Percentiles rank a stretch among this genome's conserved stretches.
Evolutionary conservation across 2,329 filamentous ascomycete species (phyloP).

Genomic region (Pseudocercospora macadamiae): DNA sequence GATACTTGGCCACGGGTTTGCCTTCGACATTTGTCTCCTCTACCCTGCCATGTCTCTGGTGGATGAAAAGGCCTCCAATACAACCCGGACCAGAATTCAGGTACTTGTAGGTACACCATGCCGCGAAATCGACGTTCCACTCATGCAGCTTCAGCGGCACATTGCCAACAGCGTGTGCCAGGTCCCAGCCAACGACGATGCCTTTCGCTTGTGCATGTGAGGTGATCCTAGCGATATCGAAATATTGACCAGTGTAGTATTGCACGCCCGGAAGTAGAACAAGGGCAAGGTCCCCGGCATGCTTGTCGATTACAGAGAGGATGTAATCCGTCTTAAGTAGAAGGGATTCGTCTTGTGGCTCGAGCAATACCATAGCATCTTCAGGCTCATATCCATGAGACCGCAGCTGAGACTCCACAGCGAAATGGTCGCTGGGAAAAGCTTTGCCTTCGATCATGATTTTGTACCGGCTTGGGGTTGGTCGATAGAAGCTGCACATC

Average conservation of each 20-base stretch:
- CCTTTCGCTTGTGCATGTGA: conserved; percentile 71
- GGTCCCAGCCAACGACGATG: conserved; percentile 81
- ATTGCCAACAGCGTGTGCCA: conserved; percentile 85
- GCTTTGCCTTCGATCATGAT: conserved; percentile 89
- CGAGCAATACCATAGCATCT: conserved; percentile 73
- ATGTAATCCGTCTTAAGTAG: conserved; percentile 73
- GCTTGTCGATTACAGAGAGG: conserved; percentile 70
- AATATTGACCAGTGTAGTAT: conserved; percentile 87
- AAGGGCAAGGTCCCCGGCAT: conserved; percentile 73
- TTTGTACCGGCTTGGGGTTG: conserved; percentile 68
- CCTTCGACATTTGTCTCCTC: conserved; percentile 34
- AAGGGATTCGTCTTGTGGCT: conserved; percentile 58
- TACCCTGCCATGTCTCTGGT: conserved; percentile 71
- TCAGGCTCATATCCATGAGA: conserved; percentile 69
- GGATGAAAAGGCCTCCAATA: conserved; percentile 80
- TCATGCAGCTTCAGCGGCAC: conserved; percentile 78
- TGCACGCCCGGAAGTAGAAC: conserved; percentile 85
- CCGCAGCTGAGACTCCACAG: conserved; percentile 77
- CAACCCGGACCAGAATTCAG: conserved; percentile 82
- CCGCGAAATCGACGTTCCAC: conserved; percentile 90
- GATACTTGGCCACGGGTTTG: conserved; percentile 51
- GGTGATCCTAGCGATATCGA: conserved; percentile 82
- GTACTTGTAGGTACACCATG: conserved; percentile 95
- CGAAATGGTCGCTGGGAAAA: conserved; percentile 73
- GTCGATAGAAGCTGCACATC: conserved; percentile 82